Conservation (phyloP, 225 moss, liverwort and hornwort species). For the Marchantia polymorpha region DNA sequence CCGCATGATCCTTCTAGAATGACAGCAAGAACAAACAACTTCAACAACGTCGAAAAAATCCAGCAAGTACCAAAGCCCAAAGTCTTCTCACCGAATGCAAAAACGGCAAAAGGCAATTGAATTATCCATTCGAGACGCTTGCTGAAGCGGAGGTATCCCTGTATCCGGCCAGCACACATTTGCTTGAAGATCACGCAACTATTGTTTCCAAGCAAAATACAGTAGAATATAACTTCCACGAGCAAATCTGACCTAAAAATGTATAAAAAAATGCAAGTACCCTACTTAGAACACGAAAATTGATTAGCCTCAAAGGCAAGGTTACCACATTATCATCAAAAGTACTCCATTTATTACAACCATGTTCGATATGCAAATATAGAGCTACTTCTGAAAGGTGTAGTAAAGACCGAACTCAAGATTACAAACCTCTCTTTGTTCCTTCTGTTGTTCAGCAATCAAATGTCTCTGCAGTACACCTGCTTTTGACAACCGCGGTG, state of each 20-base stretch:
- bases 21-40: not conserved
- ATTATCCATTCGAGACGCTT: constrained; percentile 41
- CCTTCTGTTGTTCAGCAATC: constrained; percentile 48
- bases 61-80: not conserved
- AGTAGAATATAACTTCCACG: too few relatives aligned
- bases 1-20: not conserved
- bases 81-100: constrained; percentile 38
- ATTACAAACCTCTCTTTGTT: constrained; percentile 42
- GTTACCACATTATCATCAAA: too few relatives aligned
- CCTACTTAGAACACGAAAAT: too few relatives aligned
- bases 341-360: too few relatives aligned
- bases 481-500: constrained; percentile 14
- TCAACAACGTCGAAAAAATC: not conserved
- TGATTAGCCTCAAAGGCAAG: too few relatives aligned
- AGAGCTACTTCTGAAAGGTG: not conserved
- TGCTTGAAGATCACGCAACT: not conserved
- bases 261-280: too few relatives aligned
- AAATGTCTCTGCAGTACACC: constrained; percentile 44
- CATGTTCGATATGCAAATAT: not conserved
- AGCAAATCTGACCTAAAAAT: too few relatives aligned
- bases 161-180: constrained; percentile 4
- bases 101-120: constrained; percentile 38
- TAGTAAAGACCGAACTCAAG: not conserved
- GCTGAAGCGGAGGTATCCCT: constrained; percentile 51
- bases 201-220: too few relatives aligned